A percentile compares a stretch with the other conserved stretches of the same genome.
Conservation (phyloP, 192 early-diverging fungal genomes). For the Powellomyces hirtus region DNA sequence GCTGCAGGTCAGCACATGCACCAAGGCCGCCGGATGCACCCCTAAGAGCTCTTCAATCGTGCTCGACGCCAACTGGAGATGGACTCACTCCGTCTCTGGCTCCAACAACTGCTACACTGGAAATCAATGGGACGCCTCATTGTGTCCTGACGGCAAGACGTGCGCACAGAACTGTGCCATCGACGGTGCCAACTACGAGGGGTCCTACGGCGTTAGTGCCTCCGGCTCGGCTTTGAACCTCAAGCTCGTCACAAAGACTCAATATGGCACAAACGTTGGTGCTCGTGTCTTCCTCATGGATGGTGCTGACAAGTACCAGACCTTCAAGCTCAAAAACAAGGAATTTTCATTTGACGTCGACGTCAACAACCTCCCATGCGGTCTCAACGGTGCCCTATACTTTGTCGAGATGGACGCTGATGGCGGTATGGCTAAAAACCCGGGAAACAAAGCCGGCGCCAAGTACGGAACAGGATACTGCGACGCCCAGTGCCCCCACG, state of each 20-base stretch:
- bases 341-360: slow-evolving; percentile 42
- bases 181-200: not conserved
- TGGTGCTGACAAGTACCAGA: slow-evolving; percentile 15
- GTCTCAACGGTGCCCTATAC: slow-evolving; percentile 43
- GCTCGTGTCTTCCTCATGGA: slow-evolving; percentile 37
- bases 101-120: slow-evolving; percentile 41
- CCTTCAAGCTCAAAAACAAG: slow-evolving; percentile 36
- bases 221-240: slow-evolving; percentile 27
- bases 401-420: slow-evolving; percentile 28
- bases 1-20: slow-evolving; percentile 27
- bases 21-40: slow-evolving; percentile 9
- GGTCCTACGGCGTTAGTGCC: slow-evolving; percentile 6
- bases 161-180: not conserved
- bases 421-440: slow-evolving; percentile 10
- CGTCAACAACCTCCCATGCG: slow-evolving; percentile 37
- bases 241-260: slow-evolving; percentile 21
- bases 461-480: slow-evolving; percentile 39
- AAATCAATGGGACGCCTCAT: slow-evolving; percentile 27
- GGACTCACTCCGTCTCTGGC: slow-evolving; percentile 1
- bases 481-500: slow-evolving; percentile 42
- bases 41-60: not conserved
- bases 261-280: slow-evolving; percentile 28
- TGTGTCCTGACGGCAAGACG: slow-evolving; percentile 18
- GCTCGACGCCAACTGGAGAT: not conserved
- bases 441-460: slow-evolving; percentile 33